A percentile compares a stretch with the other conserved stretches of the same genome.
Conservation (phyloP, 257 asterid genomes). For the Solanum gandarillasii region DNA sequence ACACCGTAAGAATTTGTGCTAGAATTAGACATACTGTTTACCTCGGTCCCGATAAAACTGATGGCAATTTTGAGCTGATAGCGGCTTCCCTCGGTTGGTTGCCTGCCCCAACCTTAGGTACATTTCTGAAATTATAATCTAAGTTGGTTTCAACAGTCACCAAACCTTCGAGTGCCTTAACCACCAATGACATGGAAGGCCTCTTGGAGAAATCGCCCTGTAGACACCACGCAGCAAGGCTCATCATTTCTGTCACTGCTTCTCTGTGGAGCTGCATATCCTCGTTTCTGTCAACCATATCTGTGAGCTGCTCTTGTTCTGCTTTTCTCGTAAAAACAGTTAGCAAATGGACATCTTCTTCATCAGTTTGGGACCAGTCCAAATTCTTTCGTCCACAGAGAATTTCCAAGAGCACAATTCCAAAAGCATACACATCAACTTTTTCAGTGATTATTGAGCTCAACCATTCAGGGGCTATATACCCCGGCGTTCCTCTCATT, state of each 20-base stretch:
- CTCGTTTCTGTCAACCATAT: not conserved
- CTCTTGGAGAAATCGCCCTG: too few species aligned
- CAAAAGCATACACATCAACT: conserved; percentile 18
- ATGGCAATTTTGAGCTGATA: too few species aligned
- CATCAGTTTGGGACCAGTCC: not conserved
- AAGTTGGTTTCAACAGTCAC: too few species aligned
- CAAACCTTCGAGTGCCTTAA: too few species aligned
- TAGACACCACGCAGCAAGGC: not conserved
- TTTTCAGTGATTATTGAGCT: conserved; percentile 5
- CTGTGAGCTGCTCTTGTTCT: not conserved
- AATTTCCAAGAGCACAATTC: not conserved
- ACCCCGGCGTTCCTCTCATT: not conserved
- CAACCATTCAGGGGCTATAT: conserved; percentile 15
- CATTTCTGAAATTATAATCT: too few species aligned
- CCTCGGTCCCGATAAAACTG: too few species aligned
- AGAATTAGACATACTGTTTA: too few species aligned
- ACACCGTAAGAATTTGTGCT: not conserved
- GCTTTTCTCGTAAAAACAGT: not conserved
- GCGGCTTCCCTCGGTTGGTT: too few species aligned
- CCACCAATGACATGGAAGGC: too few species aligned
- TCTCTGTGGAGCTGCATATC: not conserved
- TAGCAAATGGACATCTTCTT: not conserved
- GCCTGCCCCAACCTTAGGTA: too few species aligned
- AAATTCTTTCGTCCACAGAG: not conserved
- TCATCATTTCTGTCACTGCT: not conserved